Evolutionary conservation across 2,329 filamentous ascomycete genomes (phyloP).

Genomic region (Scopulariopsis brevicaulis): DNA sequence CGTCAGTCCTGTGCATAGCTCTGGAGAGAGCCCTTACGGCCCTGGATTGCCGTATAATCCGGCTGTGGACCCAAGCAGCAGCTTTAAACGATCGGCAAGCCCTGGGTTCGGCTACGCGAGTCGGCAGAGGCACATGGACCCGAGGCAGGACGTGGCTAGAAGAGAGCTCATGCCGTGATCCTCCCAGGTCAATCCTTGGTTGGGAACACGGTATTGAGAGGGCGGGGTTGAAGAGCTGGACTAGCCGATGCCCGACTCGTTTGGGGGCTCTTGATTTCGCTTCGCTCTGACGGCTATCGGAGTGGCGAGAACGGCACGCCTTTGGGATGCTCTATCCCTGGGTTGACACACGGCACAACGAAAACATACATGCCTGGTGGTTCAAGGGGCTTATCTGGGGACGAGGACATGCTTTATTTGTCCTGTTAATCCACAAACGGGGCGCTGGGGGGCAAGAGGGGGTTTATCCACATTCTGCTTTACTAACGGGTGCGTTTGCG

Average conservation of each 20-base stretch:
- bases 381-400: not conserved
- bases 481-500: not conserved
- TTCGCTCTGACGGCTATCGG: not conserved
- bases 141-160: not conserved
- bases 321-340: not conserved
- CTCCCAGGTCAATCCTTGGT: not conserved
- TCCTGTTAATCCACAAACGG: too few relatives aligned
- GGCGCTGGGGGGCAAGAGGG: not conserved
- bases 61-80: conserved; percentile 9
- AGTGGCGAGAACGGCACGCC: not conserved
- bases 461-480: not conserved
- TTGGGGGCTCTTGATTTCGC: too few relatives aligned
- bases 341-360: not conserved
- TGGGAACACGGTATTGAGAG: too few relatives aligned
- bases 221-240: too few relatives aligned
- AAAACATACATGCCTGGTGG: not conserved
- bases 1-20: conserved; percentile 23
- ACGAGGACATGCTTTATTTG: too few relatives aligned
- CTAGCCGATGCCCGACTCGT: too few relatives aligned
- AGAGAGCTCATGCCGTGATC: not conserved
- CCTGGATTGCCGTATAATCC: not conserved
- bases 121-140: conserved; percentile 6
- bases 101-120: conserved; percentile 27
- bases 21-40: conserved; percentile 24
- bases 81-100: conserved; percentile 42